These are phyloP conservation scores for Otatea glauca DNA, from an alignment of 176 grass and related monocot species.

Conservation along the genomic window DNA sequence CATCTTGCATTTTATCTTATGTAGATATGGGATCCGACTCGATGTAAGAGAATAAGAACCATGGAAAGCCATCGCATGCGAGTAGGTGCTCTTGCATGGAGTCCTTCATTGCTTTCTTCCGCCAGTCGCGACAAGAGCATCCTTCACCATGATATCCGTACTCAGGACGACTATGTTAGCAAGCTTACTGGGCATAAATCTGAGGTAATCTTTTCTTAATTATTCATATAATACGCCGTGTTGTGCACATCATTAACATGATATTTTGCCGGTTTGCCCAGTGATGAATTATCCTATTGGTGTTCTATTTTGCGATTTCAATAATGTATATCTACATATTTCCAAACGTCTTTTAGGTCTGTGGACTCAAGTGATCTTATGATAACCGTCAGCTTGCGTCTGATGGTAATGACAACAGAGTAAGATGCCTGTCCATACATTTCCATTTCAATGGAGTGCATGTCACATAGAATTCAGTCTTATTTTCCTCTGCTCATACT, in stretches of 20 bases:
- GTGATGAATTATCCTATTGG: neutral
- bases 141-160: conserved; percentile 87
- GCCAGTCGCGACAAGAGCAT: conserved; percentile 90
- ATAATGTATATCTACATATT: neutral
- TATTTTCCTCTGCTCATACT: conserved; percentile 2
- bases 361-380: conserved; percentile 96
- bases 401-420: conserved; percentile 91
- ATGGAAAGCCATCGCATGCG: conserved; percentile 88
- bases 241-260: neutral
- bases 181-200: conserved; percentile 97
- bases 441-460: conserved; percentile 22
- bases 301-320: neutral
- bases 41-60: conserved; percentile 80
- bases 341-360: conserved; percentile 58
- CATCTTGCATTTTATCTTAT: conserved; percentile 44
- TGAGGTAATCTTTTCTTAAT: conserved; percentile 59
- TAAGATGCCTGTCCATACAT: conserved; percentile 46
- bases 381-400: conserved; percentile 95
- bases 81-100: conserved; percentile 96
- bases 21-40: conserved; percentile 92
- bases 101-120: conserved; percentile 87
- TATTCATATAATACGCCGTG: neutral
- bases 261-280: neutral
- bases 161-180: conserved; percentile 87
- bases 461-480: neutral